Conservation (phyloP, 345 rosid species). For the thale cress (Arabidopsis thaliana) region DNA sequence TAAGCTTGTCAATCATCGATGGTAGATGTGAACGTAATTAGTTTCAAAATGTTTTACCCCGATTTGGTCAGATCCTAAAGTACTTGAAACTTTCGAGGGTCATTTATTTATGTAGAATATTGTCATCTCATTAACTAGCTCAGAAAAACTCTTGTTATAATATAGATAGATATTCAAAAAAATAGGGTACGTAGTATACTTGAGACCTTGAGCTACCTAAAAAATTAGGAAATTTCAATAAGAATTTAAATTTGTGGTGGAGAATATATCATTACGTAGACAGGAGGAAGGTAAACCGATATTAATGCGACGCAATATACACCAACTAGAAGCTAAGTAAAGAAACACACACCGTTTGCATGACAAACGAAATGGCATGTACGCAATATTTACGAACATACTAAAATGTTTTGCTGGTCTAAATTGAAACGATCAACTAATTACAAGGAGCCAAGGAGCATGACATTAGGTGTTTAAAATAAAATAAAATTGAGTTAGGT, state of each 20-base stretch:
- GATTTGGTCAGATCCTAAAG: not conserved
- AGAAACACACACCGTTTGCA: slow-evolving; percentile 16
- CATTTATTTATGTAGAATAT: not conserved
- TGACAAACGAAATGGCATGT: not conserved
- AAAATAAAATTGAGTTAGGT: too few species aligned
- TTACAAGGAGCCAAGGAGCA: not conserved
- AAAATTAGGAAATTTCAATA: not conserved
- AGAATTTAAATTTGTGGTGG: not conserved
- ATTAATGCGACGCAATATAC: not conserved
- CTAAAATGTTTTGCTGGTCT: not conserved
- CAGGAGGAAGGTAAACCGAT: too few species aligned
- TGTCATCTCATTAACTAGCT: too few species aligned
- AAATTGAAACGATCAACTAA: not conserved
- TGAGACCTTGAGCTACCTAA: not conserved
- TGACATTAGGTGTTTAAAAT: not conserved
- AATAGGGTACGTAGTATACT: too few species aligned
- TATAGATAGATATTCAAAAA: too few species aligned
- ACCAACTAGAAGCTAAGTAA: not conserved
- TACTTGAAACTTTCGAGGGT: not conserved
- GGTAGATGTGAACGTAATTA: not conserved
- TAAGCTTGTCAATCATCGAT: not conserved
- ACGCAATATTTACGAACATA: not conserved
- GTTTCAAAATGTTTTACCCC: not conserved
- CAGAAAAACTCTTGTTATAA: too few species aligned
- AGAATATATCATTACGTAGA: not conserved